Evolutionary conservation across 805 yeast species (phyloP).

Genomic region (Wickerhamiella vanderwaltii): DNA sequence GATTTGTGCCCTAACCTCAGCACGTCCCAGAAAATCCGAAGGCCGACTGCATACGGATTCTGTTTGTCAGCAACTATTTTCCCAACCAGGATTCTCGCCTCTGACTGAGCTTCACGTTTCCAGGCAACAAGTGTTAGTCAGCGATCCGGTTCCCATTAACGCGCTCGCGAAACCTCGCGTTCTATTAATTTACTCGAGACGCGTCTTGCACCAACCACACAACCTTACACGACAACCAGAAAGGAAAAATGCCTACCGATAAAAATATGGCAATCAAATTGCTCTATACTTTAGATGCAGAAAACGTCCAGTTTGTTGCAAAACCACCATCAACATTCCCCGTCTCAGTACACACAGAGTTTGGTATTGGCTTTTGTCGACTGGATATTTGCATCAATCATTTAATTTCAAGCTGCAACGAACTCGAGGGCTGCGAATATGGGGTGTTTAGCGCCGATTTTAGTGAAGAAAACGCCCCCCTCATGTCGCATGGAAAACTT

Average conservation of each 20-base stretch:
- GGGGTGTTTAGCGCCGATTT: slow-evolving; percentile 32
- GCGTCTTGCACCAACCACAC: no score
- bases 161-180: no score
- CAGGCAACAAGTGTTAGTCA: no score
- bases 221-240: no score
- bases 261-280: slow-evolving; percentile 25
- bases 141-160: no score
- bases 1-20: background rate
- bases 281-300: slow-evolving; percentile 29
- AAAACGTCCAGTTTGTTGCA: slow-evolving; percentile 28
- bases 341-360: slow-evolving; percentile 19
- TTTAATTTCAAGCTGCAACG: slow-evolving; percentile 28
- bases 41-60: no score
- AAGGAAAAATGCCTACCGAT: background rate
- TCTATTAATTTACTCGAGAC: no score
- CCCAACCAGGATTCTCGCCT: no score
- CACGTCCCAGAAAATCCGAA: no score
- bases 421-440: slow-evolving; percentile 27
- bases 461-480: slow-evolving; percentile 29
- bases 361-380: slow-evolving; percentile 26
- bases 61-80: no score
- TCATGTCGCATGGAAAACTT: slow-evolving; percentile 32
- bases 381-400: slow-evolving; percentile 27
- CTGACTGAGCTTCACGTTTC: no score
- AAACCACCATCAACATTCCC: slow-evolving; percentile 19